These are phyloP conservation scores for Infundibulicybe gibba DNA, from an alignment of 768 basidiomycete species.

Conservation along the genomic window DNA sequence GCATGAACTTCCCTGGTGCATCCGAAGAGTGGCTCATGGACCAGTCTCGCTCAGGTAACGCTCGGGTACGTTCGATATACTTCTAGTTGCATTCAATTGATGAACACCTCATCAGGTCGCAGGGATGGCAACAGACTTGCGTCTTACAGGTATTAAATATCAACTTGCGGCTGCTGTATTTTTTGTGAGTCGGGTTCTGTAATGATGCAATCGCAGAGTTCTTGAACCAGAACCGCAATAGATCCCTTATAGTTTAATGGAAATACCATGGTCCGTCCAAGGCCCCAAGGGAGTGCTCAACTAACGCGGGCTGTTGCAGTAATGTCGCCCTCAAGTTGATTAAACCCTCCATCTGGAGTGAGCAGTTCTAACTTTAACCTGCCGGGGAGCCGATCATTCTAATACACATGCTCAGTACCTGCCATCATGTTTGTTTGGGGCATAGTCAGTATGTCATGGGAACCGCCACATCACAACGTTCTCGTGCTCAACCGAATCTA, in stretches of 20 bases:
- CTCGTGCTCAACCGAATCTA: background rate
- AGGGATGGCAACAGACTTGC: slow-evolving; percentile 34
- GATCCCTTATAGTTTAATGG: slow-evolving; percentile 23
- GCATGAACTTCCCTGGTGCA: background rate
- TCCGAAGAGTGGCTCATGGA: no score
- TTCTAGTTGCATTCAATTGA: background rate
- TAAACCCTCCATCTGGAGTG: slow-evolving; percentile 23
- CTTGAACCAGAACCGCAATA: background rate
- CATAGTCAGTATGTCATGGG: slow-evolving; percentile 16
- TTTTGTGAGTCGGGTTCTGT: slow-evolving; percentile 13
- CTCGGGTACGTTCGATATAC: slow-evolving; percentile 12
- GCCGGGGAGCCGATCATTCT: background rate
- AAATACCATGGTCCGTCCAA: slow-evolving; percentile 18
- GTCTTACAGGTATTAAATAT: slow-evolving; percentile 19
- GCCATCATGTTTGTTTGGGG: slow-evolving; percentile 21
- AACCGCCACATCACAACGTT: background rate
- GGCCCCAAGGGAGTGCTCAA: background rate
- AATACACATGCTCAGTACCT: slow-evolving; percentile 9
- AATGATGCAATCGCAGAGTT: background rate
- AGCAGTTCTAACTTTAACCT: slow-evolving; percentile 2
- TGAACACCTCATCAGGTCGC: slow-evolving; percentile 26
- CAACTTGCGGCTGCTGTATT: slow-evolving; percentile 23
- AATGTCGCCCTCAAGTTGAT: slow-evolving; percentile 20
- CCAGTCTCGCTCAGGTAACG: slow-evolving; percentile 27
- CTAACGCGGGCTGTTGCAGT: slow-evolving; percentile 4